These are phyloP conservation scores for Scleroderma bovista DNA, from an alignment of 768 basidiomycete genomes.

Conservation along the genomic window DNA sequence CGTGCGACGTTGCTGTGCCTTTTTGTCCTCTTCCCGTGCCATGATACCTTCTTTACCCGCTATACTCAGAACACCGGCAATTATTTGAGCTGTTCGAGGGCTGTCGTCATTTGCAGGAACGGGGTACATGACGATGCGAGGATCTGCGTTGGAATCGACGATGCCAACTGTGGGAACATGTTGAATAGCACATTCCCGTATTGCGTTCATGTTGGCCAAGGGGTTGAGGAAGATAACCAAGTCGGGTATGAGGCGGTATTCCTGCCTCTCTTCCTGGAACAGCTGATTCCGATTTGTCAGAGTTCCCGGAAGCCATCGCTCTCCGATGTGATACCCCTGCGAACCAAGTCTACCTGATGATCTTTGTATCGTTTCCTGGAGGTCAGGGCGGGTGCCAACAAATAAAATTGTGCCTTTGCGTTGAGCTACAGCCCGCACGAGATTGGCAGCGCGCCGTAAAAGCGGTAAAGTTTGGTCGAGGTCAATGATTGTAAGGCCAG, in stretches of 20 bases:
- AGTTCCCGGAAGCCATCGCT: constrained; percentile 93
- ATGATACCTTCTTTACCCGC: constrained; percentile 76
- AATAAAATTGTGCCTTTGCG: constrained; percentile 84
- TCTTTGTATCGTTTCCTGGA: constrained; percentile 66
- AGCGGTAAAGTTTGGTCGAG: constrained; percentile 91
- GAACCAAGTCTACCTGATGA: constrained; percentile 74
- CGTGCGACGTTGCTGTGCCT: constrained; percentile 16
- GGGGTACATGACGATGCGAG: constrained; percentile 94
- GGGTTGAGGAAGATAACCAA: constrained; percentile 91
- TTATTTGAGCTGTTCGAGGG: constrained; percentile 82
- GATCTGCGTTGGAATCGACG: constrained; percentile 93
- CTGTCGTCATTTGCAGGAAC: constrained; percentile 99
- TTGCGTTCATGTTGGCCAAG: constrained; percentile 73
- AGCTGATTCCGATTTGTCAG: constrained; percentile 81
- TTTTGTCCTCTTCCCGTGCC: constrained; percentile 31
- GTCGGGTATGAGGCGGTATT: constrained; percentile 68
- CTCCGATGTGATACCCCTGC: constrained; percentile 81
- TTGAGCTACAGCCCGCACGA: constrained; percentile 77
- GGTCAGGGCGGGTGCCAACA: constrained; percentile 81
- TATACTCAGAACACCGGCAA: constrained; percentile 85
- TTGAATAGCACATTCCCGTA: constrained; percentile 85
- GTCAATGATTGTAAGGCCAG: constrained; percentile 90
- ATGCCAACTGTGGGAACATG: constrained; percentile 93
- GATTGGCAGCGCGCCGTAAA: constrained; percentile 82
- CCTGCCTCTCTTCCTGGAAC: constrained; percentile 54